These are phyloP conservation scores for Stagonosporopsis cucurbitacearum DNA, from an alignment of 2,329 filamentous ascomycete species.

Conservation along the genomic window DNA sequence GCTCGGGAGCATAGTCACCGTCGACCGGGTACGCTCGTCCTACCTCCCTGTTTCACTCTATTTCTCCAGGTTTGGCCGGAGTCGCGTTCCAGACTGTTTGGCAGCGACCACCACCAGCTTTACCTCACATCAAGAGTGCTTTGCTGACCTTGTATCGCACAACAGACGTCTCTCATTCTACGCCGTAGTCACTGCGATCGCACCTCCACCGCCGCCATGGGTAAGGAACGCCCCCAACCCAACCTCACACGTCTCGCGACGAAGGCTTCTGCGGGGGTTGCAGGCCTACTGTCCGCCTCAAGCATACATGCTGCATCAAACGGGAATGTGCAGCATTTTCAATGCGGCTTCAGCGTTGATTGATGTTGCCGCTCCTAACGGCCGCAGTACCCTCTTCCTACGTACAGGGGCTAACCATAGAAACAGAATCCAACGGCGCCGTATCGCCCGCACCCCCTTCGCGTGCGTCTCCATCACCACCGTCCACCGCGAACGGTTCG, in stretches of 20 bases:
- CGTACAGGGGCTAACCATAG: conserved; percentile 35
- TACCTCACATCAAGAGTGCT: conserved; percentile 21
- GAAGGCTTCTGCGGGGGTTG: conserved; percentile 16
- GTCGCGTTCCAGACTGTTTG: conserved; percentile 44
- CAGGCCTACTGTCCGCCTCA: conserved; percentile 14
- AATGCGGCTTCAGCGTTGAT: conserved; percentile 22
- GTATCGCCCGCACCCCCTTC: conserved; percentile 52
- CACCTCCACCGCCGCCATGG: conserved; percentile 45
- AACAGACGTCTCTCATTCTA: conserved; percentile 46
- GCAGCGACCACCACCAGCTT: conserved; percentile 28
- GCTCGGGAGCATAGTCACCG: conserved; percentile 45
- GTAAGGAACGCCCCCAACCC: conserved; percentile 40
- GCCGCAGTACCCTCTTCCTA: conserved; percentile 13
- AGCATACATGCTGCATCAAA: conserved; percentile 18
- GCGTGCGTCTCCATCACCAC: conserved; percentile 56
- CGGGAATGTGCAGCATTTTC: conserved; percentile 15
- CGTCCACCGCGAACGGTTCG: conserved; percentile 58
- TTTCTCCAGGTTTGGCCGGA: conserved; percentile 44
- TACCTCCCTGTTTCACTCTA: conserved; percentile 36
- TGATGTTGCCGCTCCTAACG: conserved; percentile 20
- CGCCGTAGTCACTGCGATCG: conserved; percentile 37
- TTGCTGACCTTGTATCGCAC: conserved; percentile 31
- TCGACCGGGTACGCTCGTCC: conserved; percentile 45
- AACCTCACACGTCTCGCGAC: conserved; percentile 18
- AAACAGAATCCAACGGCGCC: conserved; percentile 56